These are phyloP conservation scores for Geranomyces michiganensis DNA, from an alignment of 192 early-diverging fungal genomes.

Conservation along the genomic window DNA sequence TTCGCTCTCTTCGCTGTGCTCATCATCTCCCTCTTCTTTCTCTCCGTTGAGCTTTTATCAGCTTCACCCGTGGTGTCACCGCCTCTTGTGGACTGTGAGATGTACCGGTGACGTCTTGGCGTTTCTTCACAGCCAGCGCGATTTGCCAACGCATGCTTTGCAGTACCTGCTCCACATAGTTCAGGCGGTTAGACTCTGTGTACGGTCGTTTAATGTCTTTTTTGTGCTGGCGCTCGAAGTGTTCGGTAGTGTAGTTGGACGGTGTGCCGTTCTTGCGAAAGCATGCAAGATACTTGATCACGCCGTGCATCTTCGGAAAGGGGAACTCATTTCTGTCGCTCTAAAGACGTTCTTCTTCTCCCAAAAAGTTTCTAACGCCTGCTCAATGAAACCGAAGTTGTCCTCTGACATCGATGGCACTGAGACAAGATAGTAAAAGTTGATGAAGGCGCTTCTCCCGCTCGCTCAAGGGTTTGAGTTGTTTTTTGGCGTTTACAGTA, in stretches of 20 bases:
- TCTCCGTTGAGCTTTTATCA: too few relatives aligned
- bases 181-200: neutral
- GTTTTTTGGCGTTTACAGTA: too few relatives aligned
- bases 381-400: neutral
- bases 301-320: neutral
- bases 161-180: constrained; percentile 5
- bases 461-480: too few relatives aligned
- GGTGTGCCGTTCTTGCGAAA: constrained; percentile 3
- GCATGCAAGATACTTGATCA: constrained; percentile 3
- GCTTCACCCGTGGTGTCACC: too few relatives aligned
- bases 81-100: too few relatives aligned
- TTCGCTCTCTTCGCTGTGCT: neutral
- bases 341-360: constrained; percentile 3
- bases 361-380: constrained; percentile 1
- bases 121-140: constrained; percentile 1
- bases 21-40: neutral
- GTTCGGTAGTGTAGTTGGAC: constrained; percentile 5
- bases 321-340: constrained; percentile 1
- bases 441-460: too few relatives aligned
- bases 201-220: constrained; percentile 1
- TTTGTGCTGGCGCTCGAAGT: constrained; percentile 5
- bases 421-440: constrained; percentile 4
- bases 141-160: neutral
- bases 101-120: constrained; percentile 1
- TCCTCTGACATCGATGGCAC: constrained; percentile 5